A percentile compares a stretch with the other conserved stretches of the same genome.
Conservation (phyloP, 208 protist genomes). For the Borovskyia barvae region DNA sequence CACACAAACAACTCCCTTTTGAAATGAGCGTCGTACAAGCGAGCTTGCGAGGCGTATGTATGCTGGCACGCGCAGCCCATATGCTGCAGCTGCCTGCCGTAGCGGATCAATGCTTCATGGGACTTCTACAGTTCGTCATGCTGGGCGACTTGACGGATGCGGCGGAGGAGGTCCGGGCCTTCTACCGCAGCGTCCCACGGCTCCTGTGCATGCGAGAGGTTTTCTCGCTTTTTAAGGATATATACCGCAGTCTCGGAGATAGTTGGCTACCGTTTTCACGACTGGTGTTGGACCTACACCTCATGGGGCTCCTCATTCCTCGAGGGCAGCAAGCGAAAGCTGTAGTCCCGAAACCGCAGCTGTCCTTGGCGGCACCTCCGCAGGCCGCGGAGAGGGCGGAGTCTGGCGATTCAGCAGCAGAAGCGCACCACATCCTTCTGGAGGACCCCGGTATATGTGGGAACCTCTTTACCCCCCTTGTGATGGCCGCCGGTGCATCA, state of each 20-base stretch:
- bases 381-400: background rate
- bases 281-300: constrained; percentile 37
- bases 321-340: background rate
- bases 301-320: constrained; percentile 36
- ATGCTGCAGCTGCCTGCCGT: constrained; percentile 16
- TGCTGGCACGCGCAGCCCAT: constrained; percentile 22
- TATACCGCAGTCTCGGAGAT: constrained; percentile 26
- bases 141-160: constrained; percentile 25
- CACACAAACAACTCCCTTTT: constrained; percentile 5
- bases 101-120: constrained; percentile 38
- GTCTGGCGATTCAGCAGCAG: background rate
- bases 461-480: constrained; percentile 14
- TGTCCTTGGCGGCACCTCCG: too few species aligned
- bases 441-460: constrained; percentile 32
- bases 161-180: constrained; percentile 27
- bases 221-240: constrained; percentile 36
- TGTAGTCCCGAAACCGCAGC: background rate
- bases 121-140: constrained; percentile 28
- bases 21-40: constrained; percentile 31
- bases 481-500: background rate
- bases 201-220: constrained; percentile 42
- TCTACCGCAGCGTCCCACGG: constrained; percentile 34
- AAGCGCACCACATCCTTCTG: constrained; percentile 16
- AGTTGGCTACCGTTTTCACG: constrained; percentile 34
- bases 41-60: constrained; percentile 29